Evolutionary conservation across 169 alveolate genomes (phyloP).

Genomic region (Cryptosporidium bovis): DNA sequence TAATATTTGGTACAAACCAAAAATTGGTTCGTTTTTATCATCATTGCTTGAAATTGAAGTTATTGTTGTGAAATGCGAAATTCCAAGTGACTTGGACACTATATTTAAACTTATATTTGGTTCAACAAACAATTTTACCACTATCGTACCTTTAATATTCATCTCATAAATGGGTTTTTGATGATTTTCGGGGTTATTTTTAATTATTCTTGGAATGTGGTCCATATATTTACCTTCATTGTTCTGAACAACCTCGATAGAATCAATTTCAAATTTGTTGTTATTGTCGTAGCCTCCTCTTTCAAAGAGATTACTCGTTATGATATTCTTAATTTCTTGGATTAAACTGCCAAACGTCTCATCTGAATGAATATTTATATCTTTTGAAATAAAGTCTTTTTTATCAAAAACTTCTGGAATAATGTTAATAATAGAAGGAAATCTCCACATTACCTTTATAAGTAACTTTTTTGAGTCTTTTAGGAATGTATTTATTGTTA

Average conservation of each 20-base stretch:
- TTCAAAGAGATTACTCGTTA: background rate
- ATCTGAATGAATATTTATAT: slow-evolving; percentile 15
- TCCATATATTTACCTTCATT: background rate
- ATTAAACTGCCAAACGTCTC: background rate
- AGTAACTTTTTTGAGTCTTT: background rate
- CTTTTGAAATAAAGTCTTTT: background rate
- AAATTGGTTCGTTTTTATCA: background rate
- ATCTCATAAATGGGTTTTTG: background rate
- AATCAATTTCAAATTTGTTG: slow-evolving; percentile 23
- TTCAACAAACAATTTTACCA: background rate
- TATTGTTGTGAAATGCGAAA: slow-evolving; percentile 10
- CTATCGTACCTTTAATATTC: background rate
- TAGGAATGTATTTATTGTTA: slow-evolving; percentile 1
- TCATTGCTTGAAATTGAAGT: slow-evolving; percentile 28
- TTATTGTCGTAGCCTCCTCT: background rate
- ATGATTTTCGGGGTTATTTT: background rate
- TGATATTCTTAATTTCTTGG: background rate
- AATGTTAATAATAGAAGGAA: slow-evolving; percentile 18
- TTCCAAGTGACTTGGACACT: slow-evolving; percentile 4
- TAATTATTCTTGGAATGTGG: slow-evolving; percentile 10
- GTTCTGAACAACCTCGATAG: background rate
- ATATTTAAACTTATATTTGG: slow-evolving; percentile 20
- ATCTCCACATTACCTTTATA: slow-evolving; percentile 44
- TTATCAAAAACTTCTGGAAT: slow-evolving; percentile 16
- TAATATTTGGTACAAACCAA: slow-evolving; percentile 13